Evolutionary conservation across 768 basidiomycete species (phyloP).

Genomic region (Hirschioporus abietinus): DNA sequence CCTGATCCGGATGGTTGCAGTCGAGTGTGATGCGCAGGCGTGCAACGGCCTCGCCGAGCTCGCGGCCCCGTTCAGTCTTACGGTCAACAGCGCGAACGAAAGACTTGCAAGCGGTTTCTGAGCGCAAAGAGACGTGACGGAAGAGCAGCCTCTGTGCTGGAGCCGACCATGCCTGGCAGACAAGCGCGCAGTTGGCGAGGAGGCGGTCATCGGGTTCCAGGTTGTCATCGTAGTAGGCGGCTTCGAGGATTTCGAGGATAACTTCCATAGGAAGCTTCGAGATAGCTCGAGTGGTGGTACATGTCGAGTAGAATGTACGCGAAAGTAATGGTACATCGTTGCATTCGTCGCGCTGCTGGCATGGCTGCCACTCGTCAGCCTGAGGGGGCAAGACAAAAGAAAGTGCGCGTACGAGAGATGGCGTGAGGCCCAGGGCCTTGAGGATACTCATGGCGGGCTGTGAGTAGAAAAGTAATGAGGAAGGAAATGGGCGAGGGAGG

Average conservation of each 20-base stretch:
- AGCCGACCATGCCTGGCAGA: conserved; percentile 63
- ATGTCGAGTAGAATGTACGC: neutral
- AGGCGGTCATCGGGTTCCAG: conserved; percentile 33
- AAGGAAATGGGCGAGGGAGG: conserved; percentile 4
- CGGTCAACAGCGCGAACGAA: conserved; percentile 49
- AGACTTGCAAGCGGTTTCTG: conserved; percentile 45
- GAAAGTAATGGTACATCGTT: neutral
- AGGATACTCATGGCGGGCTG: conserved; percentile 14
- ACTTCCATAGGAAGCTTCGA: conserved; percentile 53
- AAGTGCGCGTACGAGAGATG: neutral
- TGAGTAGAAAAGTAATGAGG: neutral
- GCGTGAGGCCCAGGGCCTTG: conserved; percentile 9
- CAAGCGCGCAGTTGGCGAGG: conserved; percentile 51
- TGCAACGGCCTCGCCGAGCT: conserved; percentile 48
- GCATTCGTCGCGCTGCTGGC: neutral
- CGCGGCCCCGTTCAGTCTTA: conserved; percentile 39
- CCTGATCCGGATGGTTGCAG: conserved; percentile 57
- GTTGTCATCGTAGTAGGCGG: conserved; percentile 38
- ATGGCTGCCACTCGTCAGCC: neutral
- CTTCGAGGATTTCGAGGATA: conserved; percentile 56
- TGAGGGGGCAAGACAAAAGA: neutral
- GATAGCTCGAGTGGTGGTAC: neutral
- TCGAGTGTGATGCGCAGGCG: conserved; percentile 56
- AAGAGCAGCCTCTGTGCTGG: conserved; percentile 63
- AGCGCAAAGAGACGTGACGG: conserved; percentile 47